A percentile compares a stretch with the other conserved stretches of the same genome.
phyloP scores from a whole-genome alignment of 352 stramenopile genomes.

The Pilasporangium apinafurcum region DNA sequence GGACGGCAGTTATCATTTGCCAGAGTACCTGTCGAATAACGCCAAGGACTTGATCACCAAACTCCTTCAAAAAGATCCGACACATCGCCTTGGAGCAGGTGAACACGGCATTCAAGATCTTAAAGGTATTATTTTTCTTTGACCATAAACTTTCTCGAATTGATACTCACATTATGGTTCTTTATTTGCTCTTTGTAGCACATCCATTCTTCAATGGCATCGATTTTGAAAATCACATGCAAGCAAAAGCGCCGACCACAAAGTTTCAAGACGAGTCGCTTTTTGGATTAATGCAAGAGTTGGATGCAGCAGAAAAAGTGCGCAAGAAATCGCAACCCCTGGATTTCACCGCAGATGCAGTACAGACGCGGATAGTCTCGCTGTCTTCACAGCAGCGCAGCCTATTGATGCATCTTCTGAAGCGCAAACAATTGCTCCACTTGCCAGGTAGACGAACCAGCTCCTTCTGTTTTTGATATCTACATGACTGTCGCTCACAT shows the following conservation, averaged over 20 bases:
- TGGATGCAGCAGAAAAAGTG: constrained; percentile 29
- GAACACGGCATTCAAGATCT: constrained; percentile 31
- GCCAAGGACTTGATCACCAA: constrained; percentile 58
- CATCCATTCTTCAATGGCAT: constrained; percentile 72
- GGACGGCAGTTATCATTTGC: constrained; percentile 46
- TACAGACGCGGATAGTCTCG: constrained; percentile 31
- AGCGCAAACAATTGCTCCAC: constrained; percentile 68
- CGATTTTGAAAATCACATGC: constrained; percentile 63
- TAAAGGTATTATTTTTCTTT: constrained; percentile 35
- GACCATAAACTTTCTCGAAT: neutral
- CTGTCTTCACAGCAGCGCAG: constrained; percentile 23
- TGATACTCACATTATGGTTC: constrained; percentile 3
- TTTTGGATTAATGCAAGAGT: constrained; percentile 34
- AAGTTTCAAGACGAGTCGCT: constrained; percentile 39
- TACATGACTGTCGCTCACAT: neutral
- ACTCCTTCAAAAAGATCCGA: constrained; percentile 43
- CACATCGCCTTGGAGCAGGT: constrained; percentile 17
- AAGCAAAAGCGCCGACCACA: constrained; percentile 13
- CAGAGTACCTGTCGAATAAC: constrained; percentile 51
- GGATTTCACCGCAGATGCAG: constrained; percentile 14
- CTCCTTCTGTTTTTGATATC: constrained; percentile 2
- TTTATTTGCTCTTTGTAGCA: constrained; percentile 14
- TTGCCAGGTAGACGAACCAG: constrained; percentile 24
- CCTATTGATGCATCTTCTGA: constrained; percentile 74
- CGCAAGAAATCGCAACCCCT: constrained; percentile 14